Evolutionary conservation across 129 eudicot species (phyloP), one percentile per base, ranked within the genome.

Genomic region (sunflower (Helianthus annuus)): DNA sequence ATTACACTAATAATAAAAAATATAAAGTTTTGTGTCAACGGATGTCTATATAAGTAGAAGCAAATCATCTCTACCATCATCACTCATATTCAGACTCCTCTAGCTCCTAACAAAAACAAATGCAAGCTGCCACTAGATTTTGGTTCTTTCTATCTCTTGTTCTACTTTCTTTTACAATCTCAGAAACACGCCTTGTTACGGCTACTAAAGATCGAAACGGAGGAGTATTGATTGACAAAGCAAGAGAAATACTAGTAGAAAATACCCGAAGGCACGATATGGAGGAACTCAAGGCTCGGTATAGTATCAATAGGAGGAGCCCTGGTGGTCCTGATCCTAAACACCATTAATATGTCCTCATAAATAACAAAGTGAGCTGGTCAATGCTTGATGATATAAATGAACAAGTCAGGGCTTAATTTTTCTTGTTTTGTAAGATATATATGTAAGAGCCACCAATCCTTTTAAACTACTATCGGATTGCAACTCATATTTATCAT

Each of bases 281-380:
- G 73, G 79, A 44, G 55, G 67, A 61, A 49, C 67, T n/a, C 39
- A 60, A 17, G 10, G 59, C 65, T 49, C 78, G 36, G 13, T 76
- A 72, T 63, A 61, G 68, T 56, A 32, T 76, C 16, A 75, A 78
- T 71, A 68, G 91, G 56, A 44, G 59, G 36, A 83, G 88, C 72
- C 91, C 87, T 12, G 91, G 87, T 17, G 91, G 91, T 64, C 89
- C 89, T 19, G 89, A 84, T 60, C 89, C 89, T 5, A 83, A 72
- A 65, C 88, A 86, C 74, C 91, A 86, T 72, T 86, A 77, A 69
- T 39, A 55, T 55, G 57, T 2, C n/a, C 22, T 54, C 34, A 64
- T 10, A 64, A 13, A 65, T 53, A 38, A 22, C 72, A 39, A 38
- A 76, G 64, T 39, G 39, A 69, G 40, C 66, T 36, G 39, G 66